Base-by-base conservation (phyloP, 345 rosid species). In the Boechera retrofracta region DNA sequence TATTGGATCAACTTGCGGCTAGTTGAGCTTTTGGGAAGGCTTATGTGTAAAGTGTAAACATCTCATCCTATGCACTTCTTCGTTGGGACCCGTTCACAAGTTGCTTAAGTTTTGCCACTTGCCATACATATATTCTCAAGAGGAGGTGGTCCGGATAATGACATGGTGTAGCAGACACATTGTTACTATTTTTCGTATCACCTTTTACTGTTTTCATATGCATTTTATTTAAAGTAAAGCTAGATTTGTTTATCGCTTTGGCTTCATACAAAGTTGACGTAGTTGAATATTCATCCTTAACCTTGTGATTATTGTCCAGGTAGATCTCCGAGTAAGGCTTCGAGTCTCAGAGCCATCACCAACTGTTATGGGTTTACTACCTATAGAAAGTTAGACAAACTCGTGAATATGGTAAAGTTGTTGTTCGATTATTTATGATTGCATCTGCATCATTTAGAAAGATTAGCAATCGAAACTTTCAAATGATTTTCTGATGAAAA, bases 1-100 rank as follows among this genome's bases (percentile, higher is more conserved):
- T 51, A 6, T 29, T 13, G 32, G 76, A 52, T 82, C 80, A 88
- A 81, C 85, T 82, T 76, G 86, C 85, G 89, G 88, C 53, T 82
- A 64, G 73, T 65, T 79, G 42, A 59, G 80, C 48, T 75, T 82
- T 72, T n/a, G 2, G 79, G 71, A 79, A 83, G 85, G 72, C 45
- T 61, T 45, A 64, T 48, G 32, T 41, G 78, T 52, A 47, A 59
- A 73, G 61, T 58, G 62, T 59, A 33, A 45, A 57, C 65, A 36
- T 49, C 62, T 28, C 58, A 21, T 61, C 57, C 56, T 66, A 24
- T 67, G 48, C 61, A 13, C 47, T 59, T 21, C 45, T 61, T 29
- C 31, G 1, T 10, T 78, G 49, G 41, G 69, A 32, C 77, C 49
- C 38, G n/a, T 59, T 61, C 66, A 63, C 80, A 44, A 28, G 66